Evolutionary conservation across 140 eudicot species (phyloP).

Genomic region (Erigeron philadelphicus): DNA sequence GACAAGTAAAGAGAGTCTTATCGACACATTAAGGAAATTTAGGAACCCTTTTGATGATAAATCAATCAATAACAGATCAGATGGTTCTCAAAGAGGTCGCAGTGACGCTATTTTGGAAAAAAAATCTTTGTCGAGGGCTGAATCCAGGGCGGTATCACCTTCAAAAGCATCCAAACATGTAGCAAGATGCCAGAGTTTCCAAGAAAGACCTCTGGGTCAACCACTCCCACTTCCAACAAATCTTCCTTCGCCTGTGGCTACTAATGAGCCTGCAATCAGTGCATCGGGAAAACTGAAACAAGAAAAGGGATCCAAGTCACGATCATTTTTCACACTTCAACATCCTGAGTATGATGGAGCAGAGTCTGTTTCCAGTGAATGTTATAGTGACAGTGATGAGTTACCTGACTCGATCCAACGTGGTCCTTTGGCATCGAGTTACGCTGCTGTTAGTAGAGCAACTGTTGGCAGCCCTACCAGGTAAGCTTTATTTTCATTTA

Average conservation of each 20-base stretch:
- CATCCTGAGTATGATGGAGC: conserved; percentile 55
- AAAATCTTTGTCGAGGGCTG: conserved; percentile 52
- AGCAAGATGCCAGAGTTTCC: conserved; percentile 81
- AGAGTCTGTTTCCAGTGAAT: conserved; percentile 63
- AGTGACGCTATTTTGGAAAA: conserved; percentile 56
- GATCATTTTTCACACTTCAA: conserved; percentile 46
- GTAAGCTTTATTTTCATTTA: conserved; percentile 32
- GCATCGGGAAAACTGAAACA: conserved; percentile 37
- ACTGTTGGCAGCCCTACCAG: conserved; percentile 77
- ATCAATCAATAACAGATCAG: conserved; percentile 37
- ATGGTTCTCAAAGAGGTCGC: conserved; percentile 38
- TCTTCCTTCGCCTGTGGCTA: conserved; percentile 40
- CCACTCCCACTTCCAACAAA: conserved; percentile 77
- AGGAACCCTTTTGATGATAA: conserved; percentile 53
- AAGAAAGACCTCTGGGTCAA: conserved; percentile 67
- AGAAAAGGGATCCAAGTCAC: conserved; percentile 47
- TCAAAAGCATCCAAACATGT: conserved; percentile 53
- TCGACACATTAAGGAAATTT: conserved; percentile 63
- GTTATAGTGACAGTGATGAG: conserved; percentile 76
- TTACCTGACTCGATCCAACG: conserved; percentile 70
- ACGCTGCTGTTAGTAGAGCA: conserved; percentile 56
- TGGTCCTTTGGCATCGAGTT: conserved; percentile 81
- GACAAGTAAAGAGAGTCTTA: conserved; percentile 52
- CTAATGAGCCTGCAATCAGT: conserved; percentile 51
- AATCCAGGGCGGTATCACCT: conserved; percentile 63